phyloP scores from a whole-genome alignment of 169 alveolate species.

The Eimeria necatrix region DNA sequence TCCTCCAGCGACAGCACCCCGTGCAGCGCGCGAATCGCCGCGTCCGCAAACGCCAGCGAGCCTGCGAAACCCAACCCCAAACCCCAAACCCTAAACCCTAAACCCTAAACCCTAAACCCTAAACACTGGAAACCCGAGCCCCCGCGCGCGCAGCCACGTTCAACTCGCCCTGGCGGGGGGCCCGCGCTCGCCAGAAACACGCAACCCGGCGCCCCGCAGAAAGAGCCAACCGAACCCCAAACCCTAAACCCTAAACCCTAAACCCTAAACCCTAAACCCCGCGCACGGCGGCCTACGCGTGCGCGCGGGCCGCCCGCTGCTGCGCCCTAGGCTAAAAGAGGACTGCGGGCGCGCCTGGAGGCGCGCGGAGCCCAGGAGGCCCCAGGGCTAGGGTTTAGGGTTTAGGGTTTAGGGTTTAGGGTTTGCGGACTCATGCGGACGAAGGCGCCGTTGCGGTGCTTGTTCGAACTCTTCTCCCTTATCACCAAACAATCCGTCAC shows the following conservation, averaged over 20 bases:
- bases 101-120: not conserved
- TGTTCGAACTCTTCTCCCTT: slow-evolving; percentile 91
- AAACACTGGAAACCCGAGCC: not conserved
- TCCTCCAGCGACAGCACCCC: slow-evolving; percentile 89
- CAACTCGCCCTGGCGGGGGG: too few species aligned
- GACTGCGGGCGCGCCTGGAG: too few species aligned
- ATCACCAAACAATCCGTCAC: slow-evolving; percentile 92
- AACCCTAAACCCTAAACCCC: slow-evolving; percentile 5
- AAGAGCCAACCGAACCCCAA: not conserved
- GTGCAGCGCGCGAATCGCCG: slow-evolving; percentile 92
- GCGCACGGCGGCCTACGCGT: not conserved
- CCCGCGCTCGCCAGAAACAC: too few species aligned
- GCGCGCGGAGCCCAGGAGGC: too few species aligned
- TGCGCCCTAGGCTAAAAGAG: too few species aligned
- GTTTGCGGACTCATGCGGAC: slow-evolving; percentile 75
- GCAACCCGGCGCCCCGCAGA: too few species aligned
- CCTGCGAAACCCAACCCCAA: slow-evolving; percentile 92
- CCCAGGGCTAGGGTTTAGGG: slow-evolving; percentile 3
- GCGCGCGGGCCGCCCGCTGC: too few species aligned
- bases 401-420: not conserved
- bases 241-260: not conserved
- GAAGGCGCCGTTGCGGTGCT: slow-evolving; percentile 88
- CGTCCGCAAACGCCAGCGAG: slow-evolving; percentile 94
- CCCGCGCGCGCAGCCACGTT: too few species aligned
- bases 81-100: not conserved